Evolutionary conservation across 768 basidiomycete genomes (phyloP).

Genomic region (Tulasnella sp.): DNA sequence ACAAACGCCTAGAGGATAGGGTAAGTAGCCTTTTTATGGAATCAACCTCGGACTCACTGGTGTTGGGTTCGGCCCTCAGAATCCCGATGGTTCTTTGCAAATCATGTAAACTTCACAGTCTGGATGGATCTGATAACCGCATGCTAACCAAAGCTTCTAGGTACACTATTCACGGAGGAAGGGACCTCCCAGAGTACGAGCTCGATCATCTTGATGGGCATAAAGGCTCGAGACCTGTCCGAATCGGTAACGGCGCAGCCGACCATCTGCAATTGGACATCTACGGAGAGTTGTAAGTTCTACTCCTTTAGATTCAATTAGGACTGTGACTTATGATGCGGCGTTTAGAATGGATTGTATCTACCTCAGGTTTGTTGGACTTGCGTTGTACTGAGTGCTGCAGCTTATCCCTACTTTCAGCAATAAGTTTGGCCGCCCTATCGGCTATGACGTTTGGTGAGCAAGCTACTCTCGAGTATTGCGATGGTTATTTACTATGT

Average conservation of each 20-base stretch:
- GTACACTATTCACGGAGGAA: constrained; percentile 86
- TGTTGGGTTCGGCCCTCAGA: constrained; percentile 36
- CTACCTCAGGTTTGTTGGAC: constrained; percentile 42
- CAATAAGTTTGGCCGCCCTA: constrained; percentile 60
- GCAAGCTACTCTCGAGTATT: constrained; percentile 20
- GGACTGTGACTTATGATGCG: neutral
- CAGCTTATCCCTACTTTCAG: constrained; percentile 45
- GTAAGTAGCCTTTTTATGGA: constrained; percentile 26
- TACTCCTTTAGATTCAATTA: neutral
- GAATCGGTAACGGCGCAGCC: constrained; percentile 94
- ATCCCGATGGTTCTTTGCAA: constrained; percentile 86
- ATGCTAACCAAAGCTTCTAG: constrained; percentile 30
- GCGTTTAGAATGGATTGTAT: constrained; percentile 85
- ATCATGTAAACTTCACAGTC: constrained; percentile 60
- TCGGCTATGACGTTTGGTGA: constrained; percentile 54
- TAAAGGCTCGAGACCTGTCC: constrained; percentile 61
- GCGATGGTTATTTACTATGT: neutral
- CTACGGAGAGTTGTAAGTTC: constrained; percentile 80
- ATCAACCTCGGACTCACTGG: neutral
- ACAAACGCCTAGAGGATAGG: constrained; percentile 71
- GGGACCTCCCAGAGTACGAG: constrained; percentile 80
- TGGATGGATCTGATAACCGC: neutral
- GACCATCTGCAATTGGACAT: constrained; percentile 94
- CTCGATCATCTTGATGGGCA: constrained; percentile 72
- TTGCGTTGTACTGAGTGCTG: neutral